Base-by-base conservation (phyloP, 805 yeast species). In the Groenewaldozyma salmanticensis region DNA sequence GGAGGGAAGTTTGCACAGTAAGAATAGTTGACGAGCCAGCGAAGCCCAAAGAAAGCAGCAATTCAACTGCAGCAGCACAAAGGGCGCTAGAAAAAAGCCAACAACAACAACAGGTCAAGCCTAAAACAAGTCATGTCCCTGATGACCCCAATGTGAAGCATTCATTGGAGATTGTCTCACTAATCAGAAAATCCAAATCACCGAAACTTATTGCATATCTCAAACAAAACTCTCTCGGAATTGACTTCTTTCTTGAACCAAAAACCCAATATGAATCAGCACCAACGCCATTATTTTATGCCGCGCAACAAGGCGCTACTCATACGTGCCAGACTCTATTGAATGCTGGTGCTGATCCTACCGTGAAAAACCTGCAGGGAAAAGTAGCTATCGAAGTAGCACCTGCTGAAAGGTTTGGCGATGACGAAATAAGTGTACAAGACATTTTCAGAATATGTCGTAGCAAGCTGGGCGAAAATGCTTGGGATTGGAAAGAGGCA, bases 261-360 rank as follows among this genome's bases (percentile, higher is more conserved):
- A 59, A 55, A 5, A 47, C 63, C 0, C 73, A 70, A 42, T 80
- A 71, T 51, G 50, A 57, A 7, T 61, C 67, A 9, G 67, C 77
- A 0, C 95, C 96, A 3, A 84, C 94, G 0, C 58, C 83, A 43
- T 63, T 92, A 22, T 95, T 87, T 54, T 85, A 67, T 56, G 90
- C 95, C 0, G 64, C 96, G 0, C 67, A 77, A 5, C 67, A 77
- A 42, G 83, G 84, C 2, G 64, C 78, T 18, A 68, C 69, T 40
- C 84, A 79, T 49, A 77, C 87, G 70, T 77, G 84, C 2, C 70
- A 71, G 35, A 55, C 61, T 1, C 64, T 90, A 38, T 57, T 88
- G 20, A 67, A 71, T 7, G 77, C 71, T 37, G 57, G 81, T 45
- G 82, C 85, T 1, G 81, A 84, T 48, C 94, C 95, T 1, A 64